Percentiles rank a stretch among this genome's conserved stretches.
These are phyloP conservation scores for Phytophthora fragariae DNA, from an alignment of 352 stramenopile genomes.

Conservation along the genomic window DNA sequence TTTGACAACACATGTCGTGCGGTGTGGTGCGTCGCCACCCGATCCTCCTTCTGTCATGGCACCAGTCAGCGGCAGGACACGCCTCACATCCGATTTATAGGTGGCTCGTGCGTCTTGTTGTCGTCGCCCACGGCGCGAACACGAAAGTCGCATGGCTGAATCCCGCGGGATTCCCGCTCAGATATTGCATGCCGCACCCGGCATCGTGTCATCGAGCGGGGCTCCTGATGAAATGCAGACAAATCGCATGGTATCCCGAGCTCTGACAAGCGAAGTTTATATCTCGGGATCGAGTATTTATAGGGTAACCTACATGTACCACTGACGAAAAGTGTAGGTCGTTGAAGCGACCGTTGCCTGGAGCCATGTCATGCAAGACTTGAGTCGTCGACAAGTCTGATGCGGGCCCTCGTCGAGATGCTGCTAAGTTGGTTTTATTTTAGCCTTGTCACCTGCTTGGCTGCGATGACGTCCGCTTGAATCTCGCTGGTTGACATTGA, in stretches of 20 bases:
- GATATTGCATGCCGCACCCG: background rate
- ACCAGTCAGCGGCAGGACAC: conserved; percentile 7
- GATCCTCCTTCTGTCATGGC: conserved; percentile 18
- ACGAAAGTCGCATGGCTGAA: conserved; percentile 2
- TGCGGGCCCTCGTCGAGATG: conserved; percentile 4
- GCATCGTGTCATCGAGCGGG: conserved; percentile 29
- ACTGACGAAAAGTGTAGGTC: conserved; percentile 12
- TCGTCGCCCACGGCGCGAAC: conserved; percentile 2
- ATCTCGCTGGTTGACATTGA: conserved; percentile 28
- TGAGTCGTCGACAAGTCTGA: background rate
- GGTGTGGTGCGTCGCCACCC: conserved; percentile 14
- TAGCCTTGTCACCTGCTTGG: background rate
- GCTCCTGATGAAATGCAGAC: conserved; percentile 31
- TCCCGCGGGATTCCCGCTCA: background rate
- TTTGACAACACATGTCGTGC: conserved; percentile 25
- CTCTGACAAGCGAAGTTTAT: conserved; percentile 17
- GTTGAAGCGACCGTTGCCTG: background rate
- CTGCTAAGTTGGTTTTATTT: conserved; percentile 5
- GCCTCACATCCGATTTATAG: background rate
- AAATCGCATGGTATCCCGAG: conserved; percentile 11
- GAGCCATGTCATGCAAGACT: too few relatives aligned
- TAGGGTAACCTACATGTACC: background rate
- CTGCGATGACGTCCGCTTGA: conserved; percentile 18
- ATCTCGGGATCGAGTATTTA: conserved; percentile 24
- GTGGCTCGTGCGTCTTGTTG: conserved; percentile 20